Conservation (phyloP, 768 basidiomycete genomes). For the Leccinellum albellum region DNA sequence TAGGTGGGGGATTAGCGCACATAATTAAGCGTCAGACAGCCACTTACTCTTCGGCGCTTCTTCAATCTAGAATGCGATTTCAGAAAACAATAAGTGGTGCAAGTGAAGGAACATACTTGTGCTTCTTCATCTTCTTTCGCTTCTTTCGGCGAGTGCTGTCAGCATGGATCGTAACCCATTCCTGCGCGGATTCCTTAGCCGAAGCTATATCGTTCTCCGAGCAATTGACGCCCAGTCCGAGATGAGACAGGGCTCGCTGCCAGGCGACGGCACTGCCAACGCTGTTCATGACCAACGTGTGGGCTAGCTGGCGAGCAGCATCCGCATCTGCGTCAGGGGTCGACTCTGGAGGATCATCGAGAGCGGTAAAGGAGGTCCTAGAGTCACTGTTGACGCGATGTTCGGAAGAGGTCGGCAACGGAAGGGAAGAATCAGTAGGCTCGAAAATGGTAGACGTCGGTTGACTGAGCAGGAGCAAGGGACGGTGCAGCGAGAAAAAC, state of each 20-base stretch:
- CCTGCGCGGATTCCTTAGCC: slow-evolving; percentile 52
- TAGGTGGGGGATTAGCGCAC: slow-evolving; percentile 24
- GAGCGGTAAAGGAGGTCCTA: slow-evolving; percentile 20
- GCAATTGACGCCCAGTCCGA: slow-evolving; percentile 56
- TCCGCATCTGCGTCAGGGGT: slow-evolving; percentile 74
- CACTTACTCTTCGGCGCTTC: slow-evolving; percentile 82
- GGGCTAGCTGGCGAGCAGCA: slow-evolving; percentile 73
- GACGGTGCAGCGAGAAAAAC: slow-evolving; percentile 81
- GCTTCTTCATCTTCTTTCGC: slow-evolving; percentile 95
- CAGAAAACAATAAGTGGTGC: slow-evolving; percentile 6
- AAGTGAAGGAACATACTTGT: slow-evolving; percentile 62
- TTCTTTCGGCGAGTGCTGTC: slow-evolving; percentile 84
- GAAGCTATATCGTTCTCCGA: slow-evolving; percentile 49
- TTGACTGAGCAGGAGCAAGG: slow-evolving; percentile 65
- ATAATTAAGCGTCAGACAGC: not conserved
- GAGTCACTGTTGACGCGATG: slow-evolving; percentile 27
- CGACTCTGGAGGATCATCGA: slow-evolving; percentile 46
- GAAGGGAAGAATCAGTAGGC: slow-evolving; percentile 16
- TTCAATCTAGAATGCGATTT: slow-evolving; percentile 53
- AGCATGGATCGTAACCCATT: slow-evolving; percentile 63
- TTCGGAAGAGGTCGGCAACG: slow-evolving; percentile 18
- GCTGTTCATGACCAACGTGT: slow-evolving; percentile 64
- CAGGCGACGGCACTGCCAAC: slow-evolving; percentile 62
- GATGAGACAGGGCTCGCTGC: slow-evolving; percentile 60
- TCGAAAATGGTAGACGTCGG: slow-evolving; percentile 57